Conservation (phyloP, 768 basidiomycete genomes). For the Gloeopeniophorella convolvens region DNA sequence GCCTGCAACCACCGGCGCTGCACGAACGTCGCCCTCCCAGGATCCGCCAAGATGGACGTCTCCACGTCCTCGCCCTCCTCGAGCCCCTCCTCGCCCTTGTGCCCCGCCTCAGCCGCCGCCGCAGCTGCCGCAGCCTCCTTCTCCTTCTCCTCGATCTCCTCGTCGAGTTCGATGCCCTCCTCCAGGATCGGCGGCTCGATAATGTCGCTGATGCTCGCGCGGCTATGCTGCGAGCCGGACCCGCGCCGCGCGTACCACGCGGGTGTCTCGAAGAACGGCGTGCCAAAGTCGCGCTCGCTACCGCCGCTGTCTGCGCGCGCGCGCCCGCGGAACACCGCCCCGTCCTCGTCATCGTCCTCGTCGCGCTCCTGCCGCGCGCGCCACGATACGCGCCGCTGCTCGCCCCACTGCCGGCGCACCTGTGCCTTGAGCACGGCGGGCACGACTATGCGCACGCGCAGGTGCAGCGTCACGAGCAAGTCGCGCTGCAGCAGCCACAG, state of each 20-base stretch:
- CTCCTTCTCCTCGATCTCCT: constrained; percentile 24
- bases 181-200: constrained; percentile 25
- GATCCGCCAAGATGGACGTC: constrained; percentile 74
- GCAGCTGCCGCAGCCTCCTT: constrained; percentile 27
- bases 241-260: constrained; percentile 41
- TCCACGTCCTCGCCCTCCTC: constrained; percentile 40
- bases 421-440: constrained; percentile 66
- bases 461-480: constrained; percentile 77
- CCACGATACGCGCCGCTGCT: constrained; percentile 34
- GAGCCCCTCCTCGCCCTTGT: constrained; percentile 34
- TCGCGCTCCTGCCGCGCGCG: constrained; percentile 22
- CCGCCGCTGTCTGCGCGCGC: constrained; percentile 3
- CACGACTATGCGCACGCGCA: constrained; percentile 79
- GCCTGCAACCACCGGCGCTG: constrained; percentile 82
- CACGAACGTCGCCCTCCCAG: constrained; percentile 69
- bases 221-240: constrained; percentile 30
- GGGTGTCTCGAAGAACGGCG: constrained; percentile 6
- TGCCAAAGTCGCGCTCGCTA: constrained; percentile 4
- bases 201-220: constrained; percentile 27
- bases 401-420: constrained; percentile 38
- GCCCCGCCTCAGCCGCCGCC: constrained; percentile 28
- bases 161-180: constrained; percentile 30
- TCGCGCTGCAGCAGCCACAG: constrained; percentile 89
- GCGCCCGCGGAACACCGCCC: constrained; percentile 1
- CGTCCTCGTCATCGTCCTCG: constrained; percentile 22